A percentile compares a stretch with the other conserved stretches of the same genome.
Conservation (phyloP, 371 early-diverging fungal genomes). For the Smittium culicis region DNA sequence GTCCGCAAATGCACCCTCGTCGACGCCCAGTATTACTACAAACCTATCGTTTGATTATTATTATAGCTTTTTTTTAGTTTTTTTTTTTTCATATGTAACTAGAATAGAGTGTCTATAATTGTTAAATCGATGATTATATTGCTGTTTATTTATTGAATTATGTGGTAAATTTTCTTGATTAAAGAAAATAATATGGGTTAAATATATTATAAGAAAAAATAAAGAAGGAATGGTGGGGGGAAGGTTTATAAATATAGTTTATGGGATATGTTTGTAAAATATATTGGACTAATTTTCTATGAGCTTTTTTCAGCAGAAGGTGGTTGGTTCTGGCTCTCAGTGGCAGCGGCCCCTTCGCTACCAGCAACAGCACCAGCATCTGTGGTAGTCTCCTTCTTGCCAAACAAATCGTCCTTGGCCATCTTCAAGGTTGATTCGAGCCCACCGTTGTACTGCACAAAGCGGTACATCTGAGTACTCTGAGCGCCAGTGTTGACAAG, state of each 20-base stretch:
- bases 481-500: constrained; percentile 79
- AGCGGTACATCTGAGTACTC: constrained; percentile 72
- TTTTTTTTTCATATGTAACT: not conserved
- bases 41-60: constrained; percentile 22
- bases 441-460: constrained; percentile 48
- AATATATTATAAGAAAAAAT: no score
- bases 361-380: no score
- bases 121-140: not conserved
- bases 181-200: no score
- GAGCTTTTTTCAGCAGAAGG: no score
- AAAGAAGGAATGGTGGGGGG: no score
- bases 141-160: no score
- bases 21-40: constrained; percentile 34
- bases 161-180: no score
- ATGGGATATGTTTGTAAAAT: no score
- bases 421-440: constrained; percentile 16
- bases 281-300: no score
- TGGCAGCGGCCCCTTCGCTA: no score
- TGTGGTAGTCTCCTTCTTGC: not conserved
- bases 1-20: constrained; percentile 32
- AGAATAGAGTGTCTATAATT: not conserved
- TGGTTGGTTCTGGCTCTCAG: no score
- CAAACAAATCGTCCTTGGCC: not conserved
- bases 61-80: not conserved
- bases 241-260: no score